Conservation (phyloP, 2,329 filamentous ascomycete genomes). For the Colletotrichum gigasporum region DNA sequence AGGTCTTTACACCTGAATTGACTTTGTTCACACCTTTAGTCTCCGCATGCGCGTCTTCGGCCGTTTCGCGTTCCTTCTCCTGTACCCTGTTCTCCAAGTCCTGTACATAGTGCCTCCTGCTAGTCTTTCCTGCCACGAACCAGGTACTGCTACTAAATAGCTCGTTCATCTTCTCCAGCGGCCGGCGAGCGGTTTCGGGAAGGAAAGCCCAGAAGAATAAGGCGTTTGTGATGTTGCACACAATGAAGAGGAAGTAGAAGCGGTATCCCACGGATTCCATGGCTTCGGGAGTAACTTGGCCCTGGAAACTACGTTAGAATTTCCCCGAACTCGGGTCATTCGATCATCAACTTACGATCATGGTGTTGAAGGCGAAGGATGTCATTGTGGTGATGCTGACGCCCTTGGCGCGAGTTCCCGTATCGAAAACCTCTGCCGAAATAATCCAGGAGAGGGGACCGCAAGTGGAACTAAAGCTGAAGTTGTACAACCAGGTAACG, state of each 20-base stretch:
- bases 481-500: conserved; percentile 82
- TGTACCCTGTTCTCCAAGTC: conserved; percentile 8
- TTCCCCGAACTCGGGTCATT: conserved; percentile 59
- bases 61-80: not conserved
- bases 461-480: conserved; percentile 72
- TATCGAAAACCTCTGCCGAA: conserved; percentile 80
- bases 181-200: conserved; percentile 70
- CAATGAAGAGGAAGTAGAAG: conserved; percentile 22
- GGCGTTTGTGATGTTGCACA: conserved; percentile 68
- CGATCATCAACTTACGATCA: conserved; percentile 65
- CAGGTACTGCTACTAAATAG: conserved; percentile 71
- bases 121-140: conserved; percentile 57
- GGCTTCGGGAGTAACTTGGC: conserved; percentile 8
- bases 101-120: not conserved
- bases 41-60: not conserved
- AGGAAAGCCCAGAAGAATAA: conserved; percentile 69
- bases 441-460: conserved; percentile 72
- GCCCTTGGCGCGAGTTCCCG: conserved; percentile 76
- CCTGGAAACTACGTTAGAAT: not conserved
- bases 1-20: too few species aligned
- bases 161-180: conserved; percentile 75
- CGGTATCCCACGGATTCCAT: conserved; percentile 5
- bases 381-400: conserved; percentile 79
- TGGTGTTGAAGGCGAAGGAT: conserved; percentile 79
- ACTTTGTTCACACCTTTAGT: too few species aligned